Conservation (phyloP, 768 basidiomycete genomes). For the Gloeopeniophorella convolvens region DNA sequence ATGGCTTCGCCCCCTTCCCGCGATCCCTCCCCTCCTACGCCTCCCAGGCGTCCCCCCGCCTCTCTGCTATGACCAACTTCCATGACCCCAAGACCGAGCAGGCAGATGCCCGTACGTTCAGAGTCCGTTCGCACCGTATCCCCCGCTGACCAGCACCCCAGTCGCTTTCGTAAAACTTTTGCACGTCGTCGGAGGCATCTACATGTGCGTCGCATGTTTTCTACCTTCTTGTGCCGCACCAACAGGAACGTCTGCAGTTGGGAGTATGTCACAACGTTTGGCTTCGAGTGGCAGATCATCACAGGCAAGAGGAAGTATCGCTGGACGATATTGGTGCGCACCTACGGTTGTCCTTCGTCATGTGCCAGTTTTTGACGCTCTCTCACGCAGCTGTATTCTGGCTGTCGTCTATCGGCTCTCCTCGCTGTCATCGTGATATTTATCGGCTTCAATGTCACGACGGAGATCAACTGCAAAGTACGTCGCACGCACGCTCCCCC, state of each 20-base stretch:
- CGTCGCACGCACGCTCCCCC: background rate
- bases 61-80: constrained; percentile 18
- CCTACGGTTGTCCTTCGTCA: background rate
- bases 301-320: constrained; percentile 9
- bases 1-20: no score
- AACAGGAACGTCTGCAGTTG: constrained; percentile 5
- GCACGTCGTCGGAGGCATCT: constrained; percentile 11
- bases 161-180: constrained; percentile 11
- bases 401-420: constrained; percentile 13
- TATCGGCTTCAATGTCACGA: constrained; percentile 8
- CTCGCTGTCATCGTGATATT: constrained; percentile 9
- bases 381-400: constrained; percentile 8
- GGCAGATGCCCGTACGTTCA: background rate
- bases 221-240: background rate
- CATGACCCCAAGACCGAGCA: constrained; percentile 2
- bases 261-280: constrained; percentile 9
- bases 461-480: constrained; percentile 9
- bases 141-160: background rate
- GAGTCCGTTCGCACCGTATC: background rate
- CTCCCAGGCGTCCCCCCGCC: no score
- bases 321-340: constrained; percentile 14
- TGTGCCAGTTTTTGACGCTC: background rate
- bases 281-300: constrained; percentile 18
- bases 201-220: background rate
- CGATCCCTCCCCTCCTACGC: no score